A percentile compares a stretch with the other conserved stretches of the same genome.
Conservation (phyloP, 345 rosid species). For the Microthlaspi erraticum region DNA sequence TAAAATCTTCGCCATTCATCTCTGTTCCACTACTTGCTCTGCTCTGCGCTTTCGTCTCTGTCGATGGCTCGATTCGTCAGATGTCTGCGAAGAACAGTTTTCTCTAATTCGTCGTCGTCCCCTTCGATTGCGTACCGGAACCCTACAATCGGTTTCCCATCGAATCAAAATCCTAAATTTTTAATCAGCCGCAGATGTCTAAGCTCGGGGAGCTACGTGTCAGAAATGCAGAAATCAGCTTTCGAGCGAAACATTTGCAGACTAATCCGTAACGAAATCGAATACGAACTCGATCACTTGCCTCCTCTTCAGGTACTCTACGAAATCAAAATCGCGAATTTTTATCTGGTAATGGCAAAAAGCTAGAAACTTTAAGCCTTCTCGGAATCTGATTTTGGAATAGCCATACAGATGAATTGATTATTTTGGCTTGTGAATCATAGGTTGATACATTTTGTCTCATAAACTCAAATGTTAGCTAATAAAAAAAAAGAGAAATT, state of each 20-base stretch:
- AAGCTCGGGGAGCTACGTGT: conserved; percentile 54
- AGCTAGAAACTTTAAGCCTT: conserved; percentile 23
- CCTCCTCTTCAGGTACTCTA: conserved; percentile 47
- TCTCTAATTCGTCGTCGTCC: conserved; percentile 24
- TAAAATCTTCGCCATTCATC: conserved; percentile 25
- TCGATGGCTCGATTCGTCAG: conserved; percentile 56
- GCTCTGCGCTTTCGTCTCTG: conserved; percentile 6
- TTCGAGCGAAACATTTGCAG: conserved; percentile 66
- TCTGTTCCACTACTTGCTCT: not conserved
- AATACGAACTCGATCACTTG: conserved; percentile 63
- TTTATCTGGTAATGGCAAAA: not conserved
- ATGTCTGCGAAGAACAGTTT: conserved; percentile 42
- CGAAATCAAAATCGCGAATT: not conserved
- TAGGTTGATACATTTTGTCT: conserved; percentile 11
- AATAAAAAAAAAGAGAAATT: not conserved
- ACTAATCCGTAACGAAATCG: conserved; percentile 66
- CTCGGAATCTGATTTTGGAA: conserved; percentile 11
- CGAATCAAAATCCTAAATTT: conserved; percentile 12
- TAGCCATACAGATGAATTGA: not conserved
- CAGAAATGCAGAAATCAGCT: conserved; percentile 88
- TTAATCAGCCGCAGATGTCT: conserved; percentile 21
- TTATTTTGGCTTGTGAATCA: not conserved
- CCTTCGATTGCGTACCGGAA: conserved; percentile 29
- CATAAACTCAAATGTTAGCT: not conserved
- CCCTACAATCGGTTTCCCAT: conserved; percentile 22